Conservation (phyloP, 345 rosid genomes). For the Durio zibethinus region DNA sequence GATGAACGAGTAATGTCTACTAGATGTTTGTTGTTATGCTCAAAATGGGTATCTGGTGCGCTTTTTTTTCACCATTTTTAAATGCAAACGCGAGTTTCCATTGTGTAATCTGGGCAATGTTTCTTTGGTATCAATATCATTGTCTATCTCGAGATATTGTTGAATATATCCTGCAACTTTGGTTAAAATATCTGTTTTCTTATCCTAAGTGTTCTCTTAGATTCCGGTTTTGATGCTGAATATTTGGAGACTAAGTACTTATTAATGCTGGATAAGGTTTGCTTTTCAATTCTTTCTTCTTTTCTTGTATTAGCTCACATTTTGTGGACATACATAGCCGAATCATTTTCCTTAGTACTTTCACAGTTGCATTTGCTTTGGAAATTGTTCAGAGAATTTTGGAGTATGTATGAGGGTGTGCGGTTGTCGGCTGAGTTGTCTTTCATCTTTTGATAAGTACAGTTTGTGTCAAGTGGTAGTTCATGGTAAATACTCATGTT, state of each 20-base stretch:
- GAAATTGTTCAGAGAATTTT: neutral
- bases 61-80: neutral
- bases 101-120: neutral
- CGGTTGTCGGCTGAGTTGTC: no score
- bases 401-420: neutral
- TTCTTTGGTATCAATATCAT: neutral
- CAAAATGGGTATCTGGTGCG: no score
- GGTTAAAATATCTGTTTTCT: neutral
- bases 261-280: neutral
- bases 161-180: neutral
- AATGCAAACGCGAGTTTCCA: neutral
- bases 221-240: neutral
- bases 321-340: no score
- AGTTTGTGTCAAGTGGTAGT: no score
- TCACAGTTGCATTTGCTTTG: neutral
- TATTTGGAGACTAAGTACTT: neutral
- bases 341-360: neutral
- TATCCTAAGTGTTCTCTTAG: neutral
- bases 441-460: no score
- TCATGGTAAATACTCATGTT: no score
- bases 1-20: conserved; percentile 11
- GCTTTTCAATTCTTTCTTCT: neutral
- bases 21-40: conserved; percentile 40
- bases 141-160: neutral
- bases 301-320: neutral